Conservation (phyloP, 768 basidiomycete genomes). For the Mycena galericulata region DNA sequence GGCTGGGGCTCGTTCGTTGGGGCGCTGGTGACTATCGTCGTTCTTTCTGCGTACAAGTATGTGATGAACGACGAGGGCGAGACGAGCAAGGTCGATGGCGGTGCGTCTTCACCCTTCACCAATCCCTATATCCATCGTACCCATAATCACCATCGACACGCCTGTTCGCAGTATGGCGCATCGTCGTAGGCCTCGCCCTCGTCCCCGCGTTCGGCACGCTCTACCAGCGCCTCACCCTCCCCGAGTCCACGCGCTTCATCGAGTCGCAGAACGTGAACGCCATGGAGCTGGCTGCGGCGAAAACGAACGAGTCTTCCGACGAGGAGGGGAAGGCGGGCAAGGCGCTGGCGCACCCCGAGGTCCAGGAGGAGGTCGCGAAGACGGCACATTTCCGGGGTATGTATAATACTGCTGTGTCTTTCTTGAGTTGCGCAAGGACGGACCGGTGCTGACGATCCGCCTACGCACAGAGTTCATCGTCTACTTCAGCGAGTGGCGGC, state of each 20-base stretch:
- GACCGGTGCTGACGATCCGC: too few relatives aligned
- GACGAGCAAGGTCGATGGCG: slow-evolving; percentile 76
- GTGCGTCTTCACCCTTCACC: slow-evolving; percentile 40
- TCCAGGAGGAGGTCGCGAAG: slow-evolving; percentile 45
- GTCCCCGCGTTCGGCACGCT: slow-evolving; percentile 80
- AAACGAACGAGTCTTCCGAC: slow-evolving; percentile 23
- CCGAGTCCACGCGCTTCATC: slow-evolving; percentile 71
- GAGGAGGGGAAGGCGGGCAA: background rate
- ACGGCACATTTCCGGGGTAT: slow-evolving; percentile 65
- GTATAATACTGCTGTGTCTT: background rate
- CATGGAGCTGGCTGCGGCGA: slow-evolving; percentile 40
- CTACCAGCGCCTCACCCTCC: slow-evolving; percentile 80
- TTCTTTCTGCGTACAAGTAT: slow-evolving; percentile 70
- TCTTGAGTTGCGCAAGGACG: too few relatives aligned
- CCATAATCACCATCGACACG: background rate
- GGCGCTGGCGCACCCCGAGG: slow-evolving; percentile 8
- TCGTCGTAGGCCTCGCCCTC: slow-evolving; percentile 75
- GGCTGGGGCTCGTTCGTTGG: slow-evolving; percentile 83
- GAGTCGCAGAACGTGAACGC: slow-evolving; percentile 52
- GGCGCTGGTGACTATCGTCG: slow-evolving; percentile 70
- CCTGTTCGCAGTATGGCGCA: slow-evolving; percentile 81
- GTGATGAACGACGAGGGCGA: slow-evolving; percentile 70
- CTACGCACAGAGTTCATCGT: slow-evolving; percentile 64
- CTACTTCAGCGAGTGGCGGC: slow-evolving; percentile 82
- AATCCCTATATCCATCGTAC: background rate